Percentiles rank a stretch among this genome's conserved stretches.
Evolutionary conservation across 768 basidiomycete species (phyloP).

Genomic region (Tephrocybe sp.): DNA sequence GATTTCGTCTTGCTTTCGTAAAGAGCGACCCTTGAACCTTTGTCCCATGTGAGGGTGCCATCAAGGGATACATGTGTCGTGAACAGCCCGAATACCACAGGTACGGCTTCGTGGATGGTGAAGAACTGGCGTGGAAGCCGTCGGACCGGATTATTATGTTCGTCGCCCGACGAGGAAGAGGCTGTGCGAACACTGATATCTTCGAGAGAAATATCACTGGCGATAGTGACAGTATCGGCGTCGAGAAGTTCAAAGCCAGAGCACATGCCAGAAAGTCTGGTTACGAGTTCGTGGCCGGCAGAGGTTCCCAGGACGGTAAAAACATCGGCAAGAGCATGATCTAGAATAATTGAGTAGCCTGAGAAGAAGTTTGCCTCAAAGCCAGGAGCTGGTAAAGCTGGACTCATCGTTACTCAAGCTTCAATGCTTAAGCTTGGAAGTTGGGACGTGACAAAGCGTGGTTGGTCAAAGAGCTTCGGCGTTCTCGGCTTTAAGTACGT

Average conservation of each 20-base stretch:
- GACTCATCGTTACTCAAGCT: background rate
- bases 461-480: background rate
- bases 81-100: conserved; percentile 29
- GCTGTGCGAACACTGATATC: conserved; percentile 16
- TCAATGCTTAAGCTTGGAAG: too few species aligned
- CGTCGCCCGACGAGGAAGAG: background rate
- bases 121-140: conserved; percentile 28
- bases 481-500: too few species aligned
- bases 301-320: conserved; percentile 27
- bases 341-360: conserved; percentile 25
- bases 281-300: conserved; percentile 31
- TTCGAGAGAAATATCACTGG: conserved; percentile 8
- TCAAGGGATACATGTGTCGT: conserved; percentile 23
- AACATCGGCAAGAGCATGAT: conserved; percentile 26
- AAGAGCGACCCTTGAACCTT: conserved; percentile 21
- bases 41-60: conserved; percentile 34
- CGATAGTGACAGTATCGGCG: conserved; percentile 21
- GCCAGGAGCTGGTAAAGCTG: conserved; percentile 5
- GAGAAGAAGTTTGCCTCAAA: conserved; percentile 29
- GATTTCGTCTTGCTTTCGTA: conserved; percentile 27
- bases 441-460: background rate
- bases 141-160: background rate
- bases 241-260: conserved; percentile 25
- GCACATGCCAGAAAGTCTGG: conserved; percentile 28
- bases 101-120: conserved; percentile 29